phyloP scores from a whole-genome alignment of 2,329 filamentous ascomycete species.

The Stenocarpella maydis region DNA sequence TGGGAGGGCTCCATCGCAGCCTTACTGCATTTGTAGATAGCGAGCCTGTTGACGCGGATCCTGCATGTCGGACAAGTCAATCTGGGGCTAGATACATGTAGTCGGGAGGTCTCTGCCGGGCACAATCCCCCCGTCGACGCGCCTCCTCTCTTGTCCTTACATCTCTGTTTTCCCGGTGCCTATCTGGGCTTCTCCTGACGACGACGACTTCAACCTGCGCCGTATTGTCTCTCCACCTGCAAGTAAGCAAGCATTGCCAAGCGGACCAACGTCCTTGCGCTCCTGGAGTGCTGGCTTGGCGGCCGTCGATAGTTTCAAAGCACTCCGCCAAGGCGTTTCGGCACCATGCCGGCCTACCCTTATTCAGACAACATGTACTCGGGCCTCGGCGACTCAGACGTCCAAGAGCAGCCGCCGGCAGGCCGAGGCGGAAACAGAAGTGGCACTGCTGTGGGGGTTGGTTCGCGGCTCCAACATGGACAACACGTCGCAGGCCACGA shows the following conservation, averaged over 20 bases:
- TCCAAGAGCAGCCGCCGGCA: constrained; percentile 36
- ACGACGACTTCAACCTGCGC: constrained; percentile 12
- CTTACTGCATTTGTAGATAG: constrained; percentile 4
- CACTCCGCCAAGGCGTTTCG: constrained; percentile 37
- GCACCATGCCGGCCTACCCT: constrained; percentile 52
- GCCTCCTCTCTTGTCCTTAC: constrained; percentile 17
- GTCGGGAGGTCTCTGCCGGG: neutral
- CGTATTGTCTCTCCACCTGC: constrained; percentile 12
- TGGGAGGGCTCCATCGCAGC: constrained; percentile 1
- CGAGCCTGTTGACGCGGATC: neutral
- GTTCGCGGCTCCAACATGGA: neutral
- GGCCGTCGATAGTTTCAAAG: constrained; percentile 36
- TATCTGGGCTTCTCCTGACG: neutral
- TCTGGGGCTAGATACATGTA: constrained; percentile 26
- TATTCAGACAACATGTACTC: constrained; percentile 59
- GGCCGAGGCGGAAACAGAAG: constrained; percentile 29
- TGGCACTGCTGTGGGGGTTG: neutral
- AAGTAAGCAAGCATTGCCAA: constrained; percentile 31
- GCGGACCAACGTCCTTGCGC: constrained; percentile 19
- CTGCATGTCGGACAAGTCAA: neutral
- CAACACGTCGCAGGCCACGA: constrained; percentile 29
- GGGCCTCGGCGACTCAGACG: constrained; percentile 41
- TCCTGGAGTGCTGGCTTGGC: neutral
- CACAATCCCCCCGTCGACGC: neutral
- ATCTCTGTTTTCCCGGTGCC: neutral